Conservation (phyloP, 352 stramenopile species). For the Pythium dissimile region DNA sequence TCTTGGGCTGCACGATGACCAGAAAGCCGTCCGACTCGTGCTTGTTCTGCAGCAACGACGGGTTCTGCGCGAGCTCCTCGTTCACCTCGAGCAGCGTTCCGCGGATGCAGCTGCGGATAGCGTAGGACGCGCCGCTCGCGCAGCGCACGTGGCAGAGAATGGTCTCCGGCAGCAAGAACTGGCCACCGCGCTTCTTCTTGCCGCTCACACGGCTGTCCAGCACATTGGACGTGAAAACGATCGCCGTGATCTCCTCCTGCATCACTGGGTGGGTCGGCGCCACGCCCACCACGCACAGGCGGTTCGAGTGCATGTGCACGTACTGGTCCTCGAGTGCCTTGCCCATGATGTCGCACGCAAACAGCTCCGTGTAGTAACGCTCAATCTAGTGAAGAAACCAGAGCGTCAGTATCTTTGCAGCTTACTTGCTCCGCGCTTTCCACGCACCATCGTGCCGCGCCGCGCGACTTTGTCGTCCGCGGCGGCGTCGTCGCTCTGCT, state of each 20-base stretch:
- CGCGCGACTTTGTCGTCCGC: slow-evolving; percentile 31
- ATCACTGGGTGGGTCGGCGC: slow-evolving; percentile 67
- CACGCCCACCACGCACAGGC: slow-evolving; percentile 77
- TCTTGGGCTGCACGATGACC: slow-evolving; percentile 82
- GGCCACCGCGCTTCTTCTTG: slow-evolving; percentile 88
- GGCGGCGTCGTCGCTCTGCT: slow-evolving; percentile 17
- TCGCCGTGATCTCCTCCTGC: slow-evolving; percentile 45
- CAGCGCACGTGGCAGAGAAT: slow-evolving; percentile 67
- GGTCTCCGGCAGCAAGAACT: slow-evolving; percentile 65
- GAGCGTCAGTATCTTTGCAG: too few relatives aligned
- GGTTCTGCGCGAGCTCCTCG: slow-evolving; percentile 50
- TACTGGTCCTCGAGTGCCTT: slow-evolving; percentile 74
- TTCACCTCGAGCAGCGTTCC: slow-evolving; percentile 80
- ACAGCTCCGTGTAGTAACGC: slow-evolving; percentile 86
- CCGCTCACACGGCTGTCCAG: slow-evolving; percentile 69
- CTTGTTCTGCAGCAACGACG: slow-evolving; percentile 62
- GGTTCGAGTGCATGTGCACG: slow-evolving; percentile 89
- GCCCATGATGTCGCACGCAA: slow-evolving; percentile 75
- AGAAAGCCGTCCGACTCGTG: slow-evolving; percentile 73
- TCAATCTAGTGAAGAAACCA: slow-evolving; percentile 50
- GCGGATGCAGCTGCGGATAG: slow-evolving; percentile 75
- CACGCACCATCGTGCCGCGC: slow-evolving; percentile 64
- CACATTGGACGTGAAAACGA: slow-evolving; percentile 67
- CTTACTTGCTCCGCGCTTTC: too few relatives aligned
- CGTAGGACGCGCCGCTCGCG: slow-evolving; percentile 54